A percentile compares a stretch with the other conserved stretches of the same genome.
These are phyloP conservation scores for Metschnikowia reukaufii DNA, from an alignment of 805 yeast species.

Conservation along the genomic window DNA sequence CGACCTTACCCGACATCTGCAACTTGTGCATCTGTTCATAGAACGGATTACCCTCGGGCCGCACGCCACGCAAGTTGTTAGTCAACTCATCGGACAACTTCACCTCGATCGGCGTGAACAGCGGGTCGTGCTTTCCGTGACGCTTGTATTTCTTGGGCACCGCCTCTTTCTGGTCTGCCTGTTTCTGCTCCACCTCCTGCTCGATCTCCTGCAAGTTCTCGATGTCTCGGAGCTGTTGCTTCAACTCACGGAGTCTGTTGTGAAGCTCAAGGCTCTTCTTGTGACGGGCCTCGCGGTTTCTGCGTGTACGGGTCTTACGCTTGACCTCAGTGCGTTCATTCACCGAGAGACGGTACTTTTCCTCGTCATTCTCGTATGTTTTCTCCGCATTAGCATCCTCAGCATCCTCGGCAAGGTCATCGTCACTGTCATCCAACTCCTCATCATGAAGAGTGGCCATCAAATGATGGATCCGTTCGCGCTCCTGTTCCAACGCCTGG, in stretches of 20 bases:
- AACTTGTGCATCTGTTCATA: slow-evolving; percentile 78
- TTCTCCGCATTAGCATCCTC: slow-evolving; percentile 41
- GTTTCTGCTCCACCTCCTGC: slow-evolving; percentile 34
- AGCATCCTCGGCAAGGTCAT: slow-evolving; percentile 34
- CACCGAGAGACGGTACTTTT: slow-evolving; percentile 54
- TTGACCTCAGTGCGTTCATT: slow-evolving; percentile 68
- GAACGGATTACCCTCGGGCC: slow-evolving; percentile 86
- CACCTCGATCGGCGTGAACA: slow-evolving; percentile 58
- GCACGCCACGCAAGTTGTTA: slow-evolving; percentile 78
- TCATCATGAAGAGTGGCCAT: slow-evolving; percentile 62
- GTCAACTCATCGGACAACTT: slow-evolving; percentile 87
- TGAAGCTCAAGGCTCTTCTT: slow-evolving; percentile 59
- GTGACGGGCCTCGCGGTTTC: slow-evolving; percentile 68
- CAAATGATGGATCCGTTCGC: slow-evolving; percentile 60
- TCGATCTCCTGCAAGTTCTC: slow-evolving; percentile 32
- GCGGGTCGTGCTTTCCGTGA: slow-evolving; percentile 40
- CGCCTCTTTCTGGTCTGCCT: slow-evolving; percentile 27
- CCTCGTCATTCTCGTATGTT: slow-evolving; percentile 29
- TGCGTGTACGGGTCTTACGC: slow-evolving; percentile 73
- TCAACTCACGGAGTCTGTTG: slow-evolving; percentile 55
- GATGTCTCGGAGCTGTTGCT: slow-evolving; percentile 59
- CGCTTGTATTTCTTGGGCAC: slow-evolving; percentile 29
- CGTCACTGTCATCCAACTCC: slow-evolving; percentile 41
- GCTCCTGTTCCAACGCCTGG: slow-evolving; percentile 59
- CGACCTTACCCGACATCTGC: slow-evolving; percentile 85